These are phyloP conservation scores for Clarireedia paspali DNA, from an alignment of 2,329 filamentous ascomycete genomes.

Conservation along the genomic window DNA sequence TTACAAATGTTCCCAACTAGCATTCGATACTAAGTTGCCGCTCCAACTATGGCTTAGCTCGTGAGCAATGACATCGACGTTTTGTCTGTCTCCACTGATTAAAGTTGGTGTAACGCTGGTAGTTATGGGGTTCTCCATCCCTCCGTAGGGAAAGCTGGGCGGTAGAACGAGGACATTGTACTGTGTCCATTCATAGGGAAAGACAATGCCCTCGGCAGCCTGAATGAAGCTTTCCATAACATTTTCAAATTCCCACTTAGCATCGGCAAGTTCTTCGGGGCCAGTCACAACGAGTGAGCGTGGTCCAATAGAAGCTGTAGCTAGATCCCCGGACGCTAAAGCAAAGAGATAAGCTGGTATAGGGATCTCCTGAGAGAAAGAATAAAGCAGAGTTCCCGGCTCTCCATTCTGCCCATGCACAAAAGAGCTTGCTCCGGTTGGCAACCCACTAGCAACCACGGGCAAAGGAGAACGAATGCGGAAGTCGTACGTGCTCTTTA, in stretches of 20 bases:
- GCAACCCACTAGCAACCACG: constrained; percentile 84
- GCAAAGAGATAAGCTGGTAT: constrained; percentile 95
- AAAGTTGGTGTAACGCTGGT: constrained; percentile 94
- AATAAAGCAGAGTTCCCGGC: constrained; percentile 55
- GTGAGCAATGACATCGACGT: constrained; percentile 93
- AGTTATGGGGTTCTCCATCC: constrained; percentile 74
- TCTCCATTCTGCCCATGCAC: constrained; percentile 44
- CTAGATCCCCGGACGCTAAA: constrained; percentile 80
- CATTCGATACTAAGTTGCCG: constrained; percentile 74
- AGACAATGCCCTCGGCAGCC: constrained; percentile 72
- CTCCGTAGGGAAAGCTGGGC: constrained; percentile 64
- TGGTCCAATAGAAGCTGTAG: constrained; percentile 76
- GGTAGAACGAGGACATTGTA: constrained; percentile 92
- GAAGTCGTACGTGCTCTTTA: constrained; percentile 93
- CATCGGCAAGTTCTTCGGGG: constrained; percentile 75
- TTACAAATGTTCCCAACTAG: constrained; percentile 74
- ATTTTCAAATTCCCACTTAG: constrained; percentile 84
- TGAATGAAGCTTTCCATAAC: constrained; percentile 91
- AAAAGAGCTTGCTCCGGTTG: constrained; percentile 43
- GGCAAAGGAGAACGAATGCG: constrained; percentile 78
- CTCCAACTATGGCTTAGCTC: constrained; percentile 75
- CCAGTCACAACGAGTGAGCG: constrained; percentile 79
- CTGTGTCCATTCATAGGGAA: constrained; percentile 86
- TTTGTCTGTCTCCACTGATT: constrained; percentile 83
- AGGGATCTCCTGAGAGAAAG: constrained; percentile 82